Conservation (phyloP, 1,139 yeast species). For the Hyphopichia buzzinii region DNA sequence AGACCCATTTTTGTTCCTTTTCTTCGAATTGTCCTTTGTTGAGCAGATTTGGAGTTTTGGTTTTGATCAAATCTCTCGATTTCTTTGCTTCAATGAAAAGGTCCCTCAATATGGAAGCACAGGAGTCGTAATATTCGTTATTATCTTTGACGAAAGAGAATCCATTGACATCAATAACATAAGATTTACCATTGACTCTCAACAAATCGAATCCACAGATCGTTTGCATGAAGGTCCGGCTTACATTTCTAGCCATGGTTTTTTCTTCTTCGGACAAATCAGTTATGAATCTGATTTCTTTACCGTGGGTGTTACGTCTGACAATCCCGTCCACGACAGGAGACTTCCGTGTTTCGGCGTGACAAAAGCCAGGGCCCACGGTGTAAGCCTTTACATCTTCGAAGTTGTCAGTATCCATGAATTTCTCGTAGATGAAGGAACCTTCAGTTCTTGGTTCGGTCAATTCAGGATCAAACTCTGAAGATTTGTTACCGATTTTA, state of each 20-base stretch:
- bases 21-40: constrained; percentile 57
- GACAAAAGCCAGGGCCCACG: constrained; percentile 87
- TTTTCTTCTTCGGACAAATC: constrained; percentile 73
- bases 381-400: constrained; percentile 99
- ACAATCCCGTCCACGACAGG: constrained; percentile 99
- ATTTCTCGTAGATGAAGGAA: constrained; percentile 87
- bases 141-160: constrained; percentile 97
- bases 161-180: constrained; percentile 97
- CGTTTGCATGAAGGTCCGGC: constrained; percentile 82
- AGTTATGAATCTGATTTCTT: constrained; percentile 89
- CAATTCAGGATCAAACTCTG: constrained; percentile 89
- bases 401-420: constrained; percentile 96
- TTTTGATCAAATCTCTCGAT: constrained; percentile 40
- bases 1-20: constrained; percentile 93
- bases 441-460: constrained; percentile 81
- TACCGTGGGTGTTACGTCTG: constrained; percentile 95
- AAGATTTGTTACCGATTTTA: constrained; percentile 94
- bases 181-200: constrained; percentile 84
- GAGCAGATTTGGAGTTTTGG: constrained; percentile 36
- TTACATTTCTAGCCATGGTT: constrained; percentile 74
- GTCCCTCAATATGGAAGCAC: constrained; percentile 74
- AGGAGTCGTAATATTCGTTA: constrained; percentile 76
- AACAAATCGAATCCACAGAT: constrained; percentile 96
- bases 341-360: constrained; percentile 96
- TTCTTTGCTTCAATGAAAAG: constrained; percentile 63